These are phyloP conservation scores for Pleurotus citrinopileatus DNA, from an alignment of 768 basidiomycete genomes.

Conservation along the genomic window DNA sequence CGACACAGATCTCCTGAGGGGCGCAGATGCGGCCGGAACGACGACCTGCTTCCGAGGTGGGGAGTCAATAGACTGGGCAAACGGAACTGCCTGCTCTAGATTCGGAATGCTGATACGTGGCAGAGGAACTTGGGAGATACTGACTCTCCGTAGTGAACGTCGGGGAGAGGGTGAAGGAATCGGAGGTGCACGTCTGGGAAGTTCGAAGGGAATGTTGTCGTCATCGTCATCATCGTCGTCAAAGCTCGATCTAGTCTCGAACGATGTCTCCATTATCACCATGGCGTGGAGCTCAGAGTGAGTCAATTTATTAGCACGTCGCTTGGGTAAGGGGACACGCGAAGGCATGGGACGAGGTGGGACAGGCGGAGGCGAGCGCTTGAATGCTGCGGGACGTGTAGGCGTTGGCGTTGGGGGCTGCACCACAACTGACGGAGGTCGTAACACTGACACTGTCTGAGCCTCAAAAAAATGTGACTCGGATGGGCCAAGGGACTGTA, in stretches of 20 bases:
- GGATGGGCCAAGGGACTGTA: neutral
- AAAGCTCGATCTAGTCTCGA: neutral
- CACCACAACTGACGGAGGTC: neutral
- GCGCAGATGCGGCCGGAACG: neutral
- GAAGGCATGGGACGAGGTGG: conserved; percentile 1
- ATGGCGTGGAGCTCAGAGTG: conserved; percentile 32
- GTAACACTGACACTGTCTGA: neutral
- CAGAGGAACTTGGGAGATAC: conserved; percentile 1
- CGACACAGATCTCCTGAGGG: conserved; percentile 5
- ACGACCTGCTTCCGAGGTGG: neutral
- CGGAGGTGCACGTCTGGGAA: neutral
- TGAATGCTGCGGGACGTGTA: neutral
- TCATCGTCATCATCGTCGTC: conserved; percentile 7
- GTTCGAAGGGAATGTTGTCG: neutral
- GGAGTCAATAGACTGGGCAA: neutral
- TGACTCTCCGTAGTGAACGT: neutral
- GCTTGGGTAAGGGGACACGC: neutral
- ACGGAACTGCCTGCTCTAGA: neutral
- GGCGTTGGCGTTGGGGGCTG: conserved; percentile 5
- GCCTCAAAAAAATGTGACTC: conserved; percentile 9
- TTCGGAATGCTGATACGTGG: neutral
- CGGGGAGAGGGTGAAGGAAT: neutral
- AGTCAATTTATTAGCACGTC: conserved; percentile 24
- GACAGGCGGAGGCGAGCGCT: conserved; percentile 1
- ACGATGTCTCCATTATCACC: conserved; percentile 30